Conservation (phyloP, 2,329 filamentous ascomycete species). For the Pseudogymnoascus sp. region DNA sequence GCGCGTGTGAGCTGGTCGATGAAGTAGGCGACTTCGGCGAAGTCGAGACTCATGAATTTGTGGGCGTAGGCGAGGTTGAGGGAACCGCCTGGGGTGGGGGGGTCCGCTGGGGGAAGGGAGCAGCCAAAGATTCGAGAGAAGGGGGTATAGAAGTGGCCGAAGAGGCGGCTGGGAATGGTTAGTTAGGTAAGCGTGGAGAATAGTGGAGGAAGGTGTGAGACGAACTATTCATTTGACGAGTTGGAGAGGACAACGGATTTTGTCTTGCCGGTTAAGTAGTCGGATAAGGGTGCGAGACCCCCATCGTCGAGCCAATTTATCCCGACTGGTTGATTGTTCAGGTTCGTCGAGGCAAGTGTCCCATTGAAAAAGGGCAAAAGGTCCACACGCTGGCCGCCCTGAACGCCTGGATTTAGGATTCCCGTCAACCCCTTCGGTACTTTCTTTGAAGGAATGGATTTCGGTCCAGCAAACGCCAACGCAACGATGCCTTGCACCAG, state of each 20-base stretch:
- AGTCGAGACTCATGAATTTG: conserved; percentile 29
- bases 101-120: conserved; percentile 17
- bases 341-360: conserved; percentile 24
- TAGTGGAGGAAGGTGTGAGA: not conserved
- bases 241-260: conserved; percentile 18
- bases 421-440: conserved; percentile 21
- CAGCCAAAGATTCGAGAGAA: conserved; percentile 27
- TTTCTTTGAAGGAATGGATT: conserved; percentile 14
- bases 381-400: conserved; percentile 19
- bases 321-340: conserved; percentile 23
- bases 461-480: conserved; percentile 25
- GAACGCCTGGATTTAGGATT: conserved; percentile 26
- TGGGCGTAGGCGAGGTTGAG: conserved; percentile 27
- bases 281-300: conserved; percentile 20
- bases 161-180: conserved; percentile 21
- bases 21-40: conserved; percentile 27
- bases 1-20: conserved; percentile 26
- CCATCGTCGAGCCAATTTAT: conserved; percentile 30
- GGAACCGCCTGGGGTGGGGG: conserved; percentile 16
- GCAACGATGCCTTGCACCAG: conserved; percentile 28
- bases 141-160: conserved; percentile 26
- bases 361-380: conserved; percentile 29
- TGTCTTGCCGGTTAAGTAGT: conserved; percentile 24
- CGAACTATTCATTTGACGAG: conserved; percentile 27
- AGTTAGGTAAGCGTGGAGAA: not conserved